These are phyloP conservation scores for Staphylotrichum longicolle DNA, from an alignment of 495 filamentous ascomycete species.

Conservation along the genomic window DNA sequence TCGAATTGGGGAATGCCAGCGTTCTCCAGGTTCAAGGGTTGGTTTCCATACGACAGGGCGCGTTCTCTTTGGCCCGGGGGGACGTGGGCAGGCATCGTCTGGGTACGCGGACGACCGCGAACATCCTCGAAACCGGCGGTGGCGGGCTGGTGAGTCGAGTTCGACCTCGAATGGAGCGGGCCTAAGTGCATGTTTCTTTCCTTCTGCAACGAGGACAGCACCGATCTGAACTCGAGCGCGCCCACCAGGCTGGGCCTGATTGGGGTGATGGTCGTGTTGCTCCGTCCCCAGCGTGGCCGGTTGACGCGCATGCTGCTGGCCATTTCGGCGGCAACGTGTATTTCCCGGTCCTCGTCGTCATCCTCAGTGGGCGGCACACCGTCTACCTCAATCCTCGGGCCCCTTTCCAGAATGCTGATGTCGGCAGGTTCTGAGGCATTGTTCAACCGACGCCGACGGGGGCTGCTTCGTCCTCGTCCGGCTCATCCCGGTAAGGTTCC, in stretches of 20 bases:
- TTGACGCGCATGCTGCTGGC: conserved; percentile 89
- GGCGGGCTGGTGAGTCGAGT: conserved; percentile 57
- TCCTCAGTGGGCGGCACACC: conserved; percentile 55
- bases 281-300: conserved; percentile 65
- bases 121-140: conserved; percentile 16
- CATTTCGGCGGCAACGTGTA: conserved; percentile 76
- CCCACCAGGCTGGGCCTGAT: conserved; percentile 93
- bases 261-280: conserved; percentile 68
- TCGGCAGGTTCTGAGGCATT: conserved; percentile 56
- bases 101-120: conserved; percentile 20
- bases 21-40: conserved; percentile 27
- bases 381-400: conserved; percentile 49
- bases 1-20: conserved; percentile 12
- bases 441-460: conserved; percentile 46
- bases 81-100: conserved; percentile 16
- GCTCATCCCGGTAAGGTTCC: conserved; percentile 61
- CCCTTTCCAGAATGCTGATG: conserved; percentile 69
- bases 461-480: conserved; percentile 57
- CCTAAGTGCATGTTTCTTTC: conserved; percentile 68
- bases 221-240: conserved; percentile 87
- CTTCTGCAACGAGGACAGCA: conserved; percentile 77
- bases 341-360: conserved; percentile 66
- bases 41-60: conserved; percentile 33
- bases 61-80: conserved; percentile 27
- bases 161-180: conserved; percentile 65